A percentile compares a stretch with the other conserved stretches of the same genome.
These are phyloP conservation scores for Cystobasidium sp. DNA, from an alignment of 1,284 basidiomycete species.

Conservation along the genomic window DNA sequence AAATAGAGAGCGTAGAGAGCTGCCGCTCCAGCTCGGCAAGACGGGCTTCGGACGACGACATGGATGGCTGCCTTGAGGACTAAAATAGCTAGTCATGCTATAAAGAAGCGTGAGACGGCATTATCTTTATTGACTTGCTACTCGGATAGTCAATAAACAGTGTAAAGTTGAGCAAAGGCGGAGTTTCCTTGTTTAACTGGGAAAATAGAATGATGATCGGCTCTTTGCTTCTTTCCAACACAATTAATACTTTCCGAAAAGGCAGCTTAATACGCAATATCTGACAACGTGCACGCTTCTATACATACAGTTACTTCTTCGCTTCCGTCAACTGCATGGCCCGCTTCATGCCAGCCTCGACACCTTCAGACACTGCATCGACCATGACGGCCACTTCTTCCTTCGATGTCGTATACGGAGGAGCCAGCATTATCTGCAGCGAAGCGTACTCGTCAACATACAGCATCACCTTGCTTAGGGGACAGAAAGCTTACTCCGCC, in stretches of 20 bases:
- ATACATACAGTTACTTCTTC: not conserved
- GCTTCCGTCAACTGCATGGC: not conserved
- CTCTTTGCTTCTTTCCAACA: too few species aligned
- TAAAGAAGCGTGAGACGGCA: not conserved
- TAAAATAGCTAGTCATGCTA: not conserved
- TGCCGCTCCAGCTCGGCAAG: not conserved
- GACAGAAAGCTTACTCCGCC: conserved; percentile 14
- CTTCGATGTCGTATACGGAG: conserved; percentile 1
- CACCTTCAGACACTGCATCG: not conserved
- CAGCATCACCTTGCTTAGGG: too few species aligned
- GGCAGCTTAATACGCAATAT: not conserved
- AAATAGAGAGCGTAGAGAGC: conserved; percentile 22
- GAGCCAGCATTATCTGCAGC: conserved; percentile 24
- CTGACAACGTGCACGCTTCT: not conserved
- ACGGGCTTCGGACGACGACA: not conserved
- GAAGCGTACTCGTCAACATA: not conserved
- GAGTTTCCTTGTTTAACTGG: too few species aligned
- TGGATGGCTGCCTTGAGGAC: not conserved
- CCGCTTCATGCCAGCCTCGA: conserved; percentile 7
- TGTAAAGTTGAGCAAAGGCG: too few species aligned
- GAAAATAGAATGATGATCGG: too few species aligned
- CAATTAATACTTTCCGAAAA: not conserved
- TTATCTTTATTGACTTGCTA: too few species aligned
- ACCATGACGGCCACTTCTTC: not conserved
- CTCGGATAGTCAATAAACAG: too few species aligned